A percentile compares a stretch with the other conserved stretches of the same genome.
phyloP scores from a whole-genome alignment of 1,284 basidiomycete species.

The Melampsora larici-populina region DNA sequence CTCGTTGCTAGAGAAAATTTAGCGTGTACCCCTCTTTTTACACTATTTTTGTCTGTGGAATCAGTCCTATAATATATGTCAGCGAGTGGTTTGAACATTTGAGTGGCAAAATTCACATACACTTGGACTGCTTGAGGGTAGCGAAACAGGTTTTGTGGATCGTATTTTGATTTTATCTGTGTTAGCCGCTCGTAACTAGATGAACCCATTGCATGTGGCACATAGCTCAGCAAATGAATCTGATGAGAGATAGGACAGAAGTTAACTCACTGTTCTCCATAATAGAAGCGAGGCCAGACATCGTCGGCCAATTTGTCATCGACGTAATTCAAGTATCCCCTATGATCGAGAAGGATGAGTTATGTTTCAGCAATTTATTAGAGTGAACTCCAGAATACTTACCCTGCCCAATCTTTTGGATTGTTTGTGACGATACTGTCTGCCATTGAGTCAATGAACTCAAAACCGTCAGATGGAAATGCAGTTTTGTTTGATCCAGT shows the following conservation, averaged over 20 bases:
- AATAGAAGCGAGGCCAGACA: conserved; percentile 19
- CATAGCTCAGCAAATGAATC: too few species aligned
- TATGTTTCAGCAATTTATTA: background rate
- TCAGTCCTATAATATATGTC: too few species aligned
- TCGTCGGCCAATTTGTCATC: conserved; percentile 22
- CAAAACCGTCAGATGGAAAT: conserved; percentile 16
- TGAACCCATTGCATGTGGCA: background rate
- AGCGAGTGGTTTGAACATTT: too few species aligned
- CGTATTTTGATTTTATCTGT: conserved; percentile 22
- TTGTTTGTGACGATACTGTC: conserved; percentile 21
- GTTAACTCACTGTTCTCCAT: conserved; percentile 13
- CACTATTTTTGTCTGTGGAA: too few species aligned
- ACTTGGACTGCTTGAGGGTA: background rate
- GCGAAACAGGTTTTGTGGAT: conserved; percentile 31
- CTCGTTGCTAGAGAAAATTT: too few species aligned
- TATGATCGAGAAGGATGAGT: background rate
- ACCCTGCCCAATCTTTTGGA: conserved; percentile 17
- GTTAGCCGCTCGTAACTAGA: conserved; percentile 18
- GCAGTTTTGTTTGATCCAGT: conserved; percentile 15
- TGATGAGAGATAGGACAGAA: too few species aligned
- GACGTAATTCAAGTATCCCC: conserved; percentile 35
- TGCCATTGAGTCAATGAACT: conserved; percentile 20
- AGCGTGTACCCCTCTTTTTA: too few species aligned
- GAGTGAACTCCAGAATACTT: background rate
- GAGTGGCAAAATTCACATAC: too few species aligned